A percentile compares a stretch with the other conserved stretches of the same genome.
Conservation (phyloP, 2,329 filamentous ascomycete species). For the Apiospora saccharicola region DNA sequence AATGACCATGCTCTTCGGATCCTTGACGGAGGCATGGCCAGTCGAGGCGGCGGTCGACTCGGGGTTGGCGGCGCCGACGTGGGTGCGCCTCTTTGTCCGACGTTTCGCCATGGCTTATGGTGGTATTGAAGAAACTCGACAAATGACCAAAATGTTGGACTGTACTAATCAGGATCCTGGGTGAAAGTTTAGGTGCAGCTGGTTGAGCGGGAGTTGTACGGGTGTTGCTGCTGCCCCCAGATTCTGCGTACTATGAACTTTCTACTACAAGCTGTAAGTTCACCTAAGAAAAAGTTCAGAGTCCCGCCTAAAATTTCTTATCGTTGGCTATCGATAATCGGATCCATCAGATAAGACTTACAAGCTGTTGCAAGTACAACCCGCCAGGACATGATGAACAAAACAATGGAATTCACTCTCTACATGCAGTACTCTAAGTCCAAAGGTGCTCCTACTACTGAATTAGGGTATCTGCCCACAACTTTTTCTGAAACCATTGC, state of each 20-base stretch:
- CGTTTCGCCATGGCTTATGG: slow-evolving; percentile 72
- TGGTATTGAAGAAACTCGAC: neutral
- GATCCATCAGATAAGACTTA: neutral
- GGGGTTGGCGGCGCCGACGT: slow-evolving; percentile 71
- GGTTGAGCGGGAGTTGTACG: neutral
- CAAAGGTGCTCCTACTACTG: neutral
- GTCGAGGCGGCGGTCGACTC: slow-evolving; percentile 59
- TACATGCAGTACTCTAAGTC: neutral
- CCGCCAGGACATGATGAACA: neutral
- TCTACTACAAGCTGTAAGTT: neutral
- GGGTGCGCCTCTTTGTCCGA: slow-evolving; percentile 88
- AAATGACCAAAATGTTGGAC: neutral
- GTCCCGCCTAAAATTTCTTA: slow-evolving; percentile 16
- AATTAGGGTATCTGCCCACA: neutral
- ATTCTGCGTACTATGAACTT: neutral
- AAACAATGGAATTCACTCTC: neutral
- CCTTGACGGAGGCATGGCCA: slow-evolving; percentile 69
- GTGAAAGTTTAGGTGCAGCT: neutral
- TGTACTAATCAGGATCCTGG: neutral
- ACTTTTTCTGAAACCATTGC: neutral
- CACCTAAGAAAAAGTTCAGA: slow-evolving; percentile 11
- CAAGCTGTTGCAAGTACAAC: neutral
- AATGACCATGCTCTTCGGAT: slow-evolving; percentile 98
- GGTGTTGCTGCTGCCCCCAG: neutral
- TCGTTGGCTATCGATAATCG: neutral